Evolutionary conservation across 2,329 filamentous ascomycete genomes (phyloP).

Genomic region (Fusarium redolens): DNA sequence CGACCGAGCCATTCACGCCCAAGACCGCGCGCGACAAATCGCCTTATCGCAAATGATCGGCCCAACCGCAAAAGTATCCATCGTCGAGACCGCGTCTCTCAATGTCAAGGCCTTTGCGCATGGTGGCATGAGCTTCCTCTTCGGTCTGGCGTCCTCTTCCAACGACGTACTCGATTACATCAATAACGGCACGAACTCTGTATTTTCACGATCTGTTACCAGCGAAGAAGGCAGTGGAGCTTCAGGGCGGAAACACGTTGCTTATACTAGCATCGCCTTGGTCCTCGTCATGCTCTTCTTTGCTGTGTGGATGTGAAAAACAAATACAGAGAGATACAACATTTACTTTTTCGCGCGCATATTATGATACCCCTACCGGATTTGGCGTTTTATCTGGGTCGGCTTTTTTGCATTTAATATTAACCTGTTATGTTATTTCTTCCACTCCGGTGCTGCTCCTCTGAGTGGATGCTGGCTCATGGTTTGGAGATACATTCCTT

Average conservation of each 20-base stretch:
- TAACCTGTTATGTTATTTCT: neutral
- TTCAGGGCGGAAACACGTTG: slow-evolving; percentile 44
- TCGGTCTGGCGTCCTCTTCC: slow-evolving; percentile 80
- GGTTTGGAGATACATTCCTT: slow-evolving; percentile 21
- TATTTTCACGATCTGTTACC: slow-evolving; percentile 82
- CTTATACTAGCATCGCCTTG: slow-evolving; percentile 45
- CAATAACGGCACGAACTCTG: slow-evolving; percentile 87
- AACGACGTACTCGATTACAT: slow-evolving; percentile 86
- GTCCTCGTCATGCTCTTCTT: slow-evolving; percentile 46
- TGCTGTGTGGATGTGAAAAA: slow-evolving; percentile 43
- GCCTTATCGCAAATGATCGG: slow-evolving; percentile 82
- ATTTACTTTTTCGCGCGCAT: slow-evolving; percentile 27
- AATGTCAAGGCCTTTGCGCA: slow-evolving; percentile 84
- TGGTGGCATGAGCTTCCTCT: slow-evolving; percentile 84
- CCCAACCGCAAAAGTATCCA: slow-evolving; percentile 87
- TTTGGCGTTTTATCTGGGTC: slow-evolving; percentile 43
- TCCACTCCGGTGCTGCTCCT: neutral
- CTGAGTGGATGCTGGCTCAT: slow-evolving; percentile 12
- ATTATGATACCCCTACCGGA: slow-evolving; percentile 44
- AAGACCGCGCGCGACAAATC: slow-evolving; percentile 82
- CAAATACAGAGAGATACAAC: neutral
- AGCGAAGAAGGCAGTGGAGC: slow-evolving; percentile 73
- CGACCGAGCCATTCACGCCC: slow-evolving; percentile 80
- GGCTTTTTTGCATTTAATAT: slow-evolving; percentile 30
- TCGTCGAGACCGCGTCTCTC: slow-evolving; percentile 77